Evolutionary conservation across 257 asterid genomes (phyloP).

Genomic region (Eucommia ulmoides): DNA sequence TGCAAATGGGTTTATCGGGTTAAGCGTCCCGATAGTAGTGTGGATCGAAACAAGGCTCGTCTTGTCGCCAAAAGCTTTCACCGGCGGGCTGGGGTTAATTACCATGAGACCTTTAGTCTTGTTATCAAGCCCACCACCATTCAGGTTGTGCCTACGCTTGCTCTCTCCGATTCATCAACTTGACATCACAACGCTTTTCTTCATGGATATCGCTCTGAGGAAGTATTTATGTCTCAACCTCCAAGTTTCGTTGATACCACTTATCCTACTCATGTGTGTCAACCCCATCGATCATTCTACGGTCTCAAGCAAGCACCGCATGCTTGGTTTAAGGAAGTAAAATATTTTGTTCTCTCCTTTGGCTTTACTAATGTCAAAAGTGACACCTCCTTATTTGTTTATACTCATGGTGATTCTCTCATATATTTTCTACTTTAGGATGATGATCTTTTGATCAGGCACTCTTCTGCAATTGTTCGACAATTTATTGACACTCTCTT

Average conservation of each 20-base stretch:
- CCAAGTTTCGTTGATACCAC: not conserved
- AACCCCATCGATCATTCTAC: not conserved
- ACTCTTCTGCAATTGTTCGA: too few relatives aligned
- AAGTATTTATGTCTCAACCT: not conserved
- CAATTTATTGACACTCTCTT: too few relatives aligned
- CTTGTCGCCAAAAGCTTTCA: not conserved
- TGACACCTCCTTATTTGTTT: too few relatives aligned
- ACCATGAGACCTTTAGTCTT: not conserved
- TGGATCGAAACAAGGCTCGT: not conserved
- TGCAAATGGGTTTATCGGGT: not conserved
- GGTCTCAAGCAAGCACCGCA: slow-evolving; percentile 1
- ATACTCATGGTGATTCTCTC: too few relatives aligned
- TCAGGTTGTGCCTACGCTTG: not conserved
- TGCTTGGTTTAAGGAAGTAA: too few relatives aligned
- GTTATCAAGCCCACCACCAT: not conserved
- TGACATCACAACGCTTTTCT: not conserved
- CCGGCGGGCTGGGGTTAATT: not conserved
- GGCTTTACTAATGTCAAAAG: too few relatives aligned
- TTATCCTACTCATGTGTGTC: not conserved
- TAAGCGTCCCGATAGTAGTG: not conserved
- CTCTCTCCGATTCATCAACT: not conserved
- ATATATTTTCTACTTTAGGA: too few relatives aligned
- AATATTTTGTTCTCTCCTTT: too few relatives aligned
- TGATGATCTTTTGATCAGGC: too few relatives aligned
- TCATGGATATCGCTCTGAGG: not conserved